These are phyloP conservation scores for Corymbia calophylla DNA, from an alignment of 441 rosid genomes.

Conservation along the genomic window DNA sequence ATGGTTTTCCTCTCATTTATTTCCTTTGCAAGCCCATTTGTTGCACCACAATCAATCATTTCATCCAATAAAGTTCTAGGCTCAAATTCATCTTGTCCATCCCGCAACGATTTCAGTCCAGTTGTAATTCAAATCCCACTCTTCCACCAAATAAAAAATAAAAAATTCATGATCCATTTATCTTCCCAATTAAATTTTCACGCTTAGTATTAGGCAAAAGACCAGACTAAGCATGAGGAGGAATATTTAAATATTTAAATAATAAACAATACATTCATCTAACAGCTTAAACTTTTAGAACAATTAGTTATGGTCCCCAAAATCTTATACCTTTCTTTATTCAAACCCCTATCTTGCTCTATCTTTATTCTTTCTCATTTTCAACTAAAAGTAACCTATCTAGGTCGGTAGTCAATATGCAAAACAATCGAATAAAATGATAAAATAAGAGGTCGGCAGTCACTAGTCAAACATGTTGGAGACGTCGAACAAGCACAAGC, in stretches of 20 bases:
- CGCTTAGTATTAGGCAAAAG: no score
- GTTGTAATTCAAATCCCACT: not conserved
- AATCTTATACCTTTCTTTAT: not conserved
- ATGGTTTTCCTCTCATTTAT: not conserved
- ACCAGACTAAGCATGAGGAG: no score
- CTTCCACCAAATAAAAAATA: not conserved
- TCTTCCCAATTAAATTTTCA: no score
- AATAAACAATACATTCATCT: no score
- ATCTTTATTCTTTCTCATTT: not conserved
- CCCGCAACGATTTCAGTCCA: not conserved
- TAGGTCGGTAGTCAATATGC: not conserved
- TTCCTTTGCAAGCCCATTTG: not conserved
- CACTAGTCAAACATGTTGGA: not conserved
- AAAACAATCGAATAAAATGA: not conserved
- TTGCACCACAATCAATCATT: not conserved
- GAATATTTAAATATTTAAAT: no score
- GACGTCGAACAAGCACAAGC: not conserved
- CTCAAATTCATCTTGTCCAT: not conserved
- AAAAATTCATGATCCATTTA: no score
- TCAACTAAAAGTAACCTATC: not conserved
- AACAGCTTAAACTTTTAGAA: no score
- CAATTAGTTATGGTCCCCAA: no score
- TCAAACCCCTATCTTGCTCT: not conserved
- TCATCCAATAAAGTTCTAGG: not conserved
- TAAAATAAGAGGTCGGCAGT: not conserved